Evolutionary conservation across 139 green algal genomes (phyloP), one percentile per base, ranked within the genome.

Genomic region (Haematococcus sp.): DNA sequence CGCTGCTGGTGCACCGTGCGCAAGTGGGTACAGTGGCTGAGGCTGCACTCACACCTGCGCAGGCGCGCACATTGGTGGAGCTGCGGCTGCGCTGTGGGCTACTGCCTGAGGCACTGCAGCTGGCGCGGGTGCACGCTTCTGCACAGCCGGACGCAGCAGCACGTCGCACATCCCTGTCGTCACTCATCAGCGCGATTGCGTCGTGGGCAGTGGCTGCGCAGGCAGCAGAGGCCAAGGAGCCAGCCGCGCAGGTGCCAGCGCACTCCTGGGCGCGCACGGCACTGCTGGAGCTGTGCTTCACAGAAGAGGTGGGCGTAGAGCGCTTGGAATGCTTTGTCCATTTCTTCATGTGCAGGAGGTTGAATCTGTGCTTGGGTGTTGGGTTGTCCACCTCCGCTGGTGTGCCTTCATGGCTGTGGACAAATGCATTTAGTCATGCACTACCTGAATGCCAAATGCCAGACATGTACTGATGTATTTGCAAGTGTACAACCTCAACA

Each of bases 1-100:
- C 86, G 33, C 83, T 90, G 30, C 35, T 70, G 17, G 69, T 90
- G 71, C 78, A 78, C 54, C 73, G 73, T 16, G 73, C 30, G 2
- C 73, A 73, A 34, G 3, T 43, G 15, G 64, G 63, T 35, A 22
- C 61, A 27, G 60, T 27, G 35, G 7, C 23, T 0, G 59, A 28
- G 33, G 63, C 31, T 22, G 30, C 60, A 40, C 23, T 27, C 23
- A 61, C 54, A 19, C 54, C 54, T 11, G 9, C 54, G 22, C 54
- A 61, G 54, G 54, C 54, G 23, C 22, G n/a, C 23, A 61, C 54
- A 19, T 19, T 61, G 54, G 23, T 61, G 54, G 23, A 61, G 54
- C 54, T 61, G 15, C 54, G 54, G 54, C 54, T 61, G 54, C 54
- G 61, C 30, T 69, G 61, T 31, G 61, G 32, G 30, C 31, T 65